Base-by-base conservation (phyloP, 1,284 basidiomycete genomes). In the Microbotryomycetes sp. region DNA sequence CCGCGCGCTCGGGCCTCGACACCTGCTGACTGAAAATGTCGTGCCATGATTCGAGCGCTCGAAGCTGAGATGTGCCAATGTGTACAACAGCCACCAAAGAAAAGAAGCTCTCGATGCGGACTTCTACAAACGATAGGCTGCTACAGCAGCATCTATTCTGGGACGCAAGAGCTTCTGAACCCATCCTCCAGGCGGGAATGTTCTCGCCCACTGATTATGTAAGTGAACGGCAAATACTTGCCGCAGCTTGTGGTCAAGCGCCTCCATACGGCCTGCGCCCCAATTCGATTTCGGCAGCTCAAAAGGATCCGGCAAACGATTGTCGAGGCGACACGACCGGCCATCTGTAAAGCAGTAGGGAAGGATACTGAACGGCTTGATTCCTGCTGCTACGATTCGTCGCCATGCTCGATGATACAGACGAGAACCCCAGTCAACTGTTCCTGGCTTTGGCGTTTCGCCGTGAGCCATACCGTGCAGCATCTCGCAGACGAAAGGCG, bases 331-430 rank as follows among this genome's bases (percentile, higher is more conserved):
- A 75, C 91, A 96, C 24, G 88, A 89, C 23, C 88, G 82, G 3
- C 85, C 89, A 71, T 97, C 92, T 65, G 84, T 85, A 75, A 96
- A 91, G 77, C 91, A 97, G 79, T 86, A 96, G 0, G 92, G 92
- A 4, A 97, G 82, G 51, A 96, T 81, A 72, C 88, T 85, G 80
- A 96, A 94, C 0, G 92, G 91, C 2, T 82, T 83, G 54, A 91
- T 80, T 23, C 81, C 81, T 0, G 76, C 81, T 0, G 84, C 81
- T 45, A 93, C 78, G 57, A 96, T 84, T 0, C 88, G 82, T 2
- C 90, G 84, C 81, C 87, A 91, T 27, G 93, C 83, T 69, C 89
- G 88, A 71, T 87, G 81, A 77, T 97, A 94, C 57, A 96, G 83
- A 41, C 86, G 81, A 0, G 90, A 84, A 18, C 92, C 92, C 91